A percentile compares a stretch with the other conserved stretches of the same genome.
Conservation (phyloP, 805 yeast species). For the Torulaspora quercuum region DNA sequence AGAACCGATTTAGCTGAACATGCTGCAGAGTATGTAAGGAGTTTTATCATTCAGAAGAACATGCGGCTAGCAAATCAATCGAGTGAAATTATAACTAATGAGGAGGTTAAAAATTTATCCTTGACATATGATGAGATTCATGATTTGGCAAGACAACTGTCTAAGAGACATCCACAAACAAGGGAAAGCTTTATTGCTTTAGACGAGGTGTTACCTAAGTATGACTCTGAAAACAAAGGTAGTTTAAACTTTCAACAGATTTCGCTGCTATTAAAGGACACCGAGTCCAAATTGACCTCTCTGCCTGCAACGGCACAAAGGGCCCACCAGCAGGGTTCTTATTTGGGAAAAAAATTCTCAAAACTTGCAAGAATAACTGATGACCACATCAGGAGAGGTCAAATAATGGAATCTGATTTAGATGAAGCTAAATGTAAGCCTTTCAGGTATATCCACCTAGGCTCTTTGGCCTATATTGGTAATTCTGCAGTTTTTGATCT, state of each 20-base stretch:
- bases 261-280: constrained; percentile 47
- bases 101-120: constrained; percentile 48
- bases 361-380: constrained; percentile 47
- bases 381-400: constrained; percentile 19
- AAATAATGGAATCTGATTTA: constrained; percentile 11
- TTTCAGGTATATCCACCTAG: constrained; percentile 60
- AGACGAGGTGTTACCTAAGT: constrained; percentile 50
- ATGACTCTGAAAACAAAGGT: constrained; percentile 48
- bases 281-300: constrained; percentile 61
- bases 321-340: constrained; percentile 67
- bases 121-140: constrained; percentile 48
- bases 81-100: constrained; percentile 44
- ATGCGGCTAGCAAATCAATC: constrained; percentile 34
- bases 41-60: constrained; percentile 44
- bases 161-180: constrained; percentile 54
- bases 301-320: constrained; percentile 74
- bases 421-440: constrained; percentile 53
- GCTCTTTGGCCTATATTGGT: constrained; percentile 66
- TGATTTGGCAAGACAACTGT: constrained; percentile 47
- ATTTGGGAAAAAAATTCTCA: constrained; percentile 57
- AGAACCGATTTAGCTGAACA: constrained; percentile 58
- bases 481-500: constrained; percentile 68
- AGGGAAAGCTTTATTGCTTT: constrained; percentile 51
- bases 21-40: constrained; percentile 49
- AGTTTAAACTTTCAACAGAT: constrained; percentile 52